Evolutionary conservation across 2,329 filamentous ascomycete species (phyloP).

Genomic region (Talaromyces atroroseus): DNA sequence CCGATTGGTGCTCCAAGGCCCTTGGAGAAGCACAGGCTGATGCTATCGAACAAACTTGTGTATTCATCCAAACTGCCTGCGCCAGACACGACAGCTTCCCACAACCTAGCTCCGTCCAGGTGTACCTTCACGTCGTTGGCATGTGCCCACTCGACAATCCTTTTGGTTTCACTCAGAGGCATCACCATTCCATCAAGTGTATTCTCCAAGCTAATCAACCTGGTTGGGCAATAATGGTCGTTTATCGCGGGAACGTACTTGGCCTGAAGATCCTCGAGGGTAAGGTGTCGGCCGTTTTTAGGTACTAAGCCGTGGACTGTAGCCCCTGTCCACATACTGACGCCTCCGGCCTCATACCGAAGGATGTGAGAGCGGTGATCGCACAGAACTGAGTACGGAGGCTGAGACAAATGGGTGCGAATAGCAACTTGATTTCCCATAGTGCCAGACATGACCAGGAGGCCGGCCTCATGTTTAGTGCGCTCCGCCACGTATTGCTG

Average conservation of each 20-base stretch:
- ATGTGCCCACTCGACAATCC: constrained; percentile 66
- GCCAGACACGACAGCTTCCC: constrained; percentile 71
- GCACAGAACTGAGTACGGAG: constrained; percentile 74
- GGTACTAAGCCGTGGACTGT: constrained; percentile 62
- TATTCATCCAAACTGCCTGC: constrained; percentile 63
- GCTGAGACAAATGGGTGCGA: constrained; percentile 68
- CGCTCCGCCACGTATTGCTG: constrained; percentile 69
- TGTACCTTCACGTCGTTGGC: constrained; percentile 63
- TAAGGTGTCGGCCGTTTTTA: constrained; percentile 66
- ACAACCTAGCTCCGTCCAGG: constrained; percentile 72
- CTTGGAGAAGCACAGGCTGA: constrained; percentile 76
- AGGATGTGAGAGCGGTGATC: constrained; percentile 76
- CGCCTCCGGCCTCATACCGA: constrained; percentile 59
- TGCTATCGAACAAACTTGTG: constrained; percentile 63
- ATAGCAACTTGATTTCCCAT: constrained; percentile 91
- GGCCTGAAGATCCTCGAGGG: constrained; percentile 67
- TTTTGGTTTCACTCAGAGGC: constrained; percentile 64
- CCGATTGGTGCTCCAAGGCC: constrained; percentile 77
- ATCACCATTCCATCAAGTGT: constrained; percentile 74
- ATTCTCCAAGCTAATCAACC: constrained; percentile 78
- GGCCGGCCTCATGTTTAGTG: constrained; percentile 66
- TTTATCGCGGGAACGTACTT: constrained; percentile 59
- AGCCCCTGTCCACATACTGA: constrained; percentile 66
- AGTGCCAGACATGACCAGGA: constrained; percentile 83
- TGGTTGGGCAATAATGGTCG: constrained; percentile 73